Evolutionary conservation across 225 moss, liverwort and hornwort genomes (phyloP).

Genomic region (Physcomitrium patens): DNA sequence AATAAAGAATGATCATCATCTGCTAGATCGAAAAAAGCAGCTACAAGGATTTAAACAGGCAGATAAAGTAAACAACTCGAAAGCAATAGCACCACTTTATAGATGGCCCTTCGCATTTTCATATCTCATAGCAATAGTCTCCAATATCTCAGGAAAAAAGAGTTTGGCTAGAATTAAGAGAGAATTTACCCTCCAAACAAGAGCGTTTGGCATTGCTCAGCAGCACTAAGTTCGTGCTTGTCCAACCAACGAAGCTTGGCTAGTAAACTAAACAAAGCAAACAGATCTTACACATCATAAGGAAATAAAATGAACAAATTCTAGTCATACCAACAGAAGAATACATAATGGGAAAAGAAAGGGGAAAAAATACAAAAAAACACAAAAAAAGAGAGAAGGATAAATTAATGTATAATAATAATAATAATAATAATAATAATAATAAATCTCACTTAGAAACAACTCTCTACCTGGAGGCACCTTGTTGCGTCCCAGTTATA

Average conservation of each 20-base stretch:
- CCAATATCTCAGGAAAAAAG: neutral
- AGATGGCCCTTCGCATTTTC: constrained; percentile 5
- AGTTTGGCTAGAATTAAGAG: neutral
- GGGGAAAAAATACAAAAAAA: too few species aligned
- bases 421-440: too few species aligned
- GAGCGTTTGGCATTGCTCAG: constrained; percentile 54
- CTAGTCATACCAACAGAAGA: neutral
- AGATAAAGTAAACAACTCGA: constrained; percentile 12
- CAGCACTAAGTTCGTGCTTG: constrained; percentile 61
- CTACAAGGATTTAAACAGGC: constrained; percentile 19
- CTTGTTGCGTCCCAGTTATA: constrained; percentile 81
- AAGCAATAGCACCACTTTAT: neutral
- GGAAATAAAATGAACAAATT: constrained; percentile 8
- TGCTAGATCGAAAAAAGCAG: constrained; percentile 12
- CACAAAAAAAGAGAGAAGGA: too few species aligned
- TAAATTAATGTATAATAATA: too few species aligned
- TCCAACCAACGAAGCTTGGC: constrained; percentile 96
- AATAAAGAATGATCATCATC: constrained; percentile 13
- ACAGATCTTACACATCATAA: neutral
- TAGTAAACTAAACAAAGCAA: constrained; percentile 59
- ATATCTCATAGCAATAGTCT: constrained; percentile 13
- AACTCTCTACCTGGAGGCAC: constrained; percentile 68
- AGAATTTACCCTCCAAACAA: constrained; percentile 76
- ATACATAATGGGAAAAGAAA: too few species aligned
- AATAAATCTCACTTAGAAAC: too few species aligned